A percentile compares a stretch with the other conserved stretches of the same genome.
Evolutionary conservation across 2,329 filamentous ascomycete species (phyloP).

Genomic region (Calonectria hawksworthii): DNA sequence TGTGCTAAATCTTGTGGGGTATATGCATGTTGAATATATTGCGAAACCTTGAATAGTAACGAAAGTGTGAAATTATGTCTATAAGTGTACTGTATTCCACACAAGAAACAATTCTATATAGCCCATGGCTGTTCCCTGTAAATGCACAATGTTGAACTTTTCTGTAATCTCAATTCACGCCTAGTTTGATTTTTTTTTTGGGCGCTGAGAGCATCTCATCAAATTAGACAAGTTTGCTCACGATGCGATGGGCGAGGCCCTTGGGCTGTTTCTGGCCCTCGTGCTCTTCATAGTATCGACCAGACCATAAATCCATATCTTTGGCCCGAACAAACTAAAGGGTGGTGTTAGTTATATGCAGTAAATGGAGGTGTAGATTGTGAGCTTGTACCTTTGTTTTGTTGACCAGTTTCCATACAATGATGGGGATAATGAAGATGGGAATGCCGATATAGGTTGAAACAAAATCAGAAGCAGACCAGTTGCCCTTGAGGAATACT

Average conservation of each 20-base stretch:
- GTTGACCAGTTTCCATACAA: slow-evolving; percentile 68
- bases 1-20: background rate
- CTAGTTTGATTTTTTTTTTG: background rate
- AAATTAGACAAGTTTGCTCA: background rate
- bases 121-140: background rate
- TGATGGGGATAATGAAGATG: slow-evolving; percentile 71
- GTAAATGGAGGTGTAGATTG: background rate
- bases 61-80: background rate
- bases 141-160: background rate
- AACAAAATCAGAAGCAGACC: slow-evolving; percentile 74
- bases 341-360: background rate
- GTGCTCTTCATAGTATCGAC: slow-evolving; percentile 31
- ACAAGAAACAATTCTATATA: background rate
- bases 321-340: slow-evolving; percentile 52
- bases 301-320: slow-evolving; percentile 64
- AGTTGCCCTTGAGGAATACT: slow-evolving; percentile 77
- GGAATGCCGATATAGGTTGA: slow-evolving; percentile 74
- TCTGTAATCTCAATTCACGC: background rate
- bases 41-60: too few relatives aligned
- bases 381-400: slow-evolving; percentile 33
- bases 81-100: slow-evolving; percentile 5
- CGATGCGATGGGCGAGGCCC: background rate
- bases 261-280: background rate
- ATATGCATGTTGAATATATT: background rate
- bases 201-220: background rate